Evolutionary conservation across 805 yeast genomes (phyloP).

Genomic region (Metschnikowia drakensbergensis): DNA sequence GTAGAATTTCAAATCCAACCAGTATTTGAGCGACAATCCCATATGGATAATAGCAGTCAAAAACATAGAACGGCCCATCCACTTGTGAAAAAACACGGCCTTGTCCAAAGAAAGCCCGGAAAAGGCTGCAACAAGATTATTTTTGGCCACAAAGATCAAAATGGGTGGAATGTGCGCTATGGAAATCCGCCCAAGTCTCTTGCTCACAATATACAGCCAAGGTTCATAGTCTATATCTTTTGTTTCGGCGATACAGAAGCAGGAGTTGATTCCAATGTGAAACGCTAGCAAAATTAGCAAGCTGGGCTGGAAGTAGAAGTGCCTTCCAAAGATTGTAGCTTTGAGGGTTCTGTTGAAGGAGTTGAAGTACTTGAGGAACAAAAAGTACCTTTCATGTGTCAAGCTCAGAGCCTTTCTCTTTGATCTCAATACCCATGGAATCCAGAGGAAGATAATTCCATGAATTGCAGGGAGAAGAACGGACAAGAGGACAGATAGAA

Average conservation of each 20-base stretch:
- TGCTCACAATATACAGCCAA: slow-evolving; percentile 37
- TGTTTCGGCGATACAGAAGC: slow-evolving; percentile 30
- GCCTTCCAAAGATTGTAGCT: slow-evolving; percentile 17
- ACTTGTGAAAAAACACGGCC: slow-evolving; percentile 37
- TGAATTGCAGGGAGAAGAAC: slow-evolving; percentile 28
- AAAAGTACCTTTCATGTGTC: slow-evolving; percentile 22
- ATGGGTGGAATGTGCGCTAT: slow-evolving; percentile 39
- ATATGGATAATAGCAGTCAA: slow-evolving; percentile 34
- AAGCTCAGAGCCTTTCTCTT: slow-evolving; percentile 18
- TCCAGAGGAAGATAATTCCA: slow-evolving; percentile 43
- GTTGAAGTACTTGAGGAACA: slow-evolving; percentile 26
- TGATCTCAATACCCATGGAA: slow-evolving; percentile 32
- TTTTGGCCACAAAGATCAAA: slow-evolving; percentile 35
- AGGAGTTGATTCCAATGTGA: slow-evolving; percentile 28
- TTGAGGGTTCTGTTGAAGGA: slow-evolving; percentile 24
- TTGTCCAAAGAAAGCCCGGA: slow-evolving; percentile 43
- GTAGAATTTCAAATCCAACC: slow-evolving; percentile 37
- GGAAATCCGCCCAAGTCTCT: slow-evolving; percentile 40
- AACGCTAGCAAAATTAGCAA: slow-evolving; percentile 25
- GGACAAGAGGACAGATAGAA: slow-evolving; percentile 31
- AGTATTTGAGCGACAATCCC: slow-evolving; percentile 31
- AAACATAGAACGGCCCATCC: slow-evolving; percentile 43
- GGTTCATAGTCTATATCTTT: slow-evolving; percentile 39
- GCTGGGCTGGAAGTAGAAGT: slow-evolving; percentile 41
- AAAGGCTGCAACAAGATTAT: slow-evolving; percentile 35